Conservation (phyloP, 208 protist species). For the Leishmania tarentolae region DNA sequence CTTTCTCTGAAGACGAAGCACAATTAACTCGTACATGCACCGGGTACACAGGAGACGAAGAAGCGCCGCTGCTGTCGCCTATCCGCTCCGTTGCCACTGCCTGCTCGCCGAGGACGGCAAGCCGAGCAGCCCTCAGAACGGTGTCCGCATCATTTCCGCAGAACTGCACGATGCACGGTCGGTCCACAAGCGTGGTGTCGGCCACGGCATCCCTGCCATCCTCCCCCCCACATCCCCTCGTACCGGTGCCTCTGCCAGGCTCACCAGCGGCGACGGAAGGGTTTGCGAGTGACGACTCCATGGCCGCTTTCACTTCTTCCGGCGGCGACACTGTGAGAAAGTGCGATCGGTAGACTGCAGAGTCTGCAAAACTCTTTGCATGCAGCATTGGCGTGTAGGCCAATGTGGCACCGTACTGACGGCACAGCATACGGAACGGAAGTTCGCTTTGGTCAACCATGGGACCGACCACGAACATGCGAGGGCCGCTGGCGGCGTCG, state of each 20-base stretch:
- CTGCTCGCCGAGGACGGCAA: slow-evolving; percentile 58
- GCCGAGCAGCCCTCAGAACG: slow-evolving; percentile 60
- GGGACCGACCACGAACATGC: slow-evolving; percentile 80
- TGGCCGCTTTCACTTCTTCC: slow-evolving; percentile 24
- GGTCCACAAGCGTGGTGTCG: slow-evolving; percentile 47
- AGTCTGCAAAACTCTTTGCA: slow-evolving; percentile 56
- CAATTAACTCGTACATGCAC: slow-evolving; percentile 1
- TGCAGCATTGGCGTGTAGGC: slow-evolving; percentile 93
- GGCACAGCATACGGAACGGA: slow-evolving; percentile 89
- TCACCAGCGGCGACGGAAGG: not conserved
- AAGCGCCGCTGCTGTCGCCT: not conserved
- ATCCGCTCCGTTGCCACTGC: not conserved
- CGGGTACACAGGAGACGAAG: slow-evolving; percentile 9
- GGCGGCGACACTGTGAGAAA: slow-evolving; percentile 57
- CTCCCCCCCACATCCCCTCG: not conserved
- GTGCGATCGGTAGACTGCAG: slow-evolving; percentile 56
- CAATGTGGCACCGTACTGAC: slow-evolving; percentile 77
- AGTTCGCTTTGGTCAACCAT: slow-evolving; percentile 95
- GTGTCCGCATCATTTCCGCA: slow-evolving; percentile 72
- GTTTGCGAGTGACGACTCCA: not conserved
- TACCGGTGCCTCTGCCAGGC: too few species aligned
- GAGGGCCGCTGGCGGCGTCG: slow-evolving; percentile 2
- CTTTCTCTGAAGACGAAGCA: not conserved
- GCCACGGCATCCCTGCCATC: not conserved
- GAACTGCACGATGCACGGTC: slow-evolving; percentile 90